Base-by-base conservation (phyloP, 176 grass and related monocot species). In the Aegilops longissima region DNA sequence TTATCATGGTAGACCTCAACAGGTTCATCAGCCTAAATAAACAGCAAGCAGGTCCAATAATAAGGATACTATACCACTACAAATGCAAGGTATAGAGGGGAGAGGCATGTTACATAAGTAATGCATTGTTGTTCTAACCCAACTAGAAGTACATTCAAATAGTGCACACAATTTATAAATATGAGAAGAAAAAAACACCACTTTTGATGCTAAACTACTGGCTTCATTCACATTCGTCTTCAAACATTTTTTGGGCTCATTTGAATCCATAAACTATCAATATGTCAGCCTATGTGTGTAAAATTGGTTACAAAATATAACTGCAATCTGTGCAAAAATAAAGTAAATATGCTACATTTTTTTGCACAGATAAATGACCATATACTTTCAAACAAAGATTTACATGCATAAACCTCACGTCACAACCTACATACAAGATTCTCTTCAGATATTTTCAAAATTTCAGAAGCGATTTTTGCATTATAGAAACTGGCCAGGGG, bases 21-120 rank as follows among this genome's bases (percentile, higher is more conserved):
- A 87, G 94, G 87, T 80, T 89, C 85, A 77, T 94, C 94, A 79
- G 70, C 94, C 94, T 97, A 89, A 82, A 61, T 18, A 93, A 80
- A 74, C 42, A 85, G 25, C 62, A 91, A 89, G 49, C 3, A 70
- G 8, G 54, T 87, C 13, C 20, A 6, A 70, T 81, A 58, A 88
- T 89, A 45, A 88, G 66, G 13, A 78, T 47, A 61, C 7, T 64
- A 63, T 66, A 63, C 21, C 36, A 65, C 21, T 87, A 31, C 17
- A 76, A 30, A 66, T 71, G 71, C 45, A 76, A 61, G 35, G 52
- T 56, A 18, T 79, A 5, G 20, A 24, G 61, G 45, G 51, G 23
- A 71, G 54, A 20, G 54, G 71, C 61, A 69, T 59, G 62, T 27
- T 17, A 16, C 27, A 20, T 18, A 34, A 59, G 13, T 44, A 85